These are phyloP conservation scores for Sicyos edulis DNA, from an alignment of 306 rosid genomes.

Conservation along the genomic window DNA sequence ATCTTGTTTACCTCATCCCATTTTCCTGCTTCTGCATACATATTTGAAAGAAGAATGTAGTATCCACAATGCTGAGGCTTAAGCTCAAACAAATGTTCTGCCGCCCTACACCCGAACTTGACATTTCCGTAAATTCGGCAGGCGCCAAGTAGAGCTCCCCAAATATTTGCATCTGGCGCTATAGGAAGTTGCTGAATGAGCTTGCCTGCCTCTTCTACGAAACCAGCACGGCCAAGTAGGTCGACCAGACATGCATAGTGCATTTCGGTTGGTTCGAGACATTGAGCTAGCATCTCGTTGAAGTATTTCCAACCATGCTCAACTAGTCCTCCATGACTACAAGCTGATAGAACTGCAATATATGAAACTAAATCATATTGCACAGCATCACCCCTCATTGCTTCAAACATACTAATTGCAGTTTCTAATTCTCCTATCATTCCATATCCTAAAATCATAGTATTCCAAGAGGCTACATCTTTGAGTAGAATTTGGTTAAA, in stretches of 20 bases:
- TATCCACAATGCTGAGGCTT: conserved; percentile 77
- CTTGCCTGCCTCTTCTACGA: conserved; percentile 60
- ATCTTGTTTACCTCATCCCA: conserved; percentile 77
- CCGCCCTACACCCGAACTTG: conserved; percentile 68
- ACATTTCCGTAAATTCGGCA: conserved; percentile 70
- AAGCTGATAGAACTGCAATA: conserved; percentile 76
- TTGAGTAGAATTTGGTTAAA: conserved; percentile 49
- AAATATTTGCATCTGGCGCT: conserved; percentile 60
- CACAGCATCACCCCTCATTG: conserved; percentile 52
- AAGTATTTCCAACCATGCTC: conserved; percentile 63
- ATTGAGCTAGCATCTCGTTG: conserved; percentile 40
- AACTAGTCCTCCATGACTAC: conserved; percentile 83
- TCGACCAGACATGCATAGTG: conserved; percentile 89
- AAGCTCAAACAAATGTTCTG: conserved; percentile 59
- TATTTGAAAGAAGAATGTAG: conserved; percentile 76
- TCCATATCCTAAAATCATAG: conserved; percentile 88
- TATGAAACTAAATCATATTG: conserved; percentile 69
- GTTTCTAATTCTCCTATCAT: conserved; percentile 68
- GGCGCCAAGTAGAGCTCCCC: conserved; percentile 94
- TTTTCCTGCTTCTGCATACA: conserved; percentile 85
- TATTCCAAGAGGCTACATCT: conserved; percentile 89
- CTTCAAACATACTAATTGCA: conserved; percentile 64
- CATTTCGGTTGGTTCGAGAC: conserved; percentile 58
- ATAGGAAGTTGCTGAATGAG: conserved; percentile 52
- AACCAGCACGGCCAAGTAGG: conserved; percentile 81